A percentile compares a stretch with the other conserved stretches of the same genome.
Conservation (phyloP, 192 early-diverging fungal species). For the Coemansia sp. region DNA sequence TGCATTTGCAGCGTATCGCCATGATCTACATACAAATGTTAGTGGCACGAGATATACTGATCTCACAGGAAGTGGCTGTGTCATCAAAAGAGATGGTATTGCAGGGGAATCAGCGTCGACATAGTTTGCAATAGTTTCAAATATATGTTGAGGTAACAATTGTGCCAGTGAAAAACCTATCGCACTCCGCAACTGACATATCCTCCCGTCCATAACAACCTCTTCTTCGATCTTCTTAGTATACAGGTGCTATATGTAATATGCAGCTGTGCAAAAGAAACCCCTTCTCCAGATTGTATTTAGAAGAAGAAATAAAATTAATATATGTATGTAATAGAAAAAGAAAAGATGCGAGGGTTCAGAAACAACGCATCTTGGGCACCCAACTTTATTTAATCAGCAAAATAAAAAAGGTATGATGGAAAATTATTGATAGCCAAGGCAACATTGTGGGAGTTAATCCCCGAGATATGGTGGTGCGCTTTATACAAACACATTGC, state of each 20-base stretch:
- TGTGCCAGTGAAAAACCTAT: neutral
- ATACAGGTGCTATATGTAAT: neutral
- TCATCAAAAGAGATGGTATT: neutral
- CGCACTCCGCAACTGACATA: neutral
- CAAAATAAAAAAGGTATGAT: neutral
- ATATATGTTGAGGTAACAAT: neutral
- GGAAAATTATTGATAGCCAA: neutral
- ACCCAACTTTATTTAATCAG: neutral
- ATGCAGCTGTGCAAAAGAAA: neutral
- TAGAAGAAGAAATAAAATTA: neutral
- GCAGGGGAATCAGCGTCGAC: neutral
- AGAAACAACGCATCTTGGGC: neutral
- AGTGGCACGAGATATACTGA: neutral
- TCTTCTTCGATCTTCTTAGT: neutral
- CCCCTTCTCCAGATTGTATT: neutral
- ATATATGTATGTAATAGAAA: no score
- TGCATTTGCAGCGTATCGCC: neutral
- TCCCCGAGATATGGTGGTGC: no score
- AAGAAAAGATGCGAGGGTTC: neutral
- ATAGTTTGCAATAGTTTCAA: neutral
- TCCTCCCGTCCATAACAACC: neutral
- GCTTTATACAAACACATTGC: no score
- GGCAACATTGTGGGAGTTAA: no score
- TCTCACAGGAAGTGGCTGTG: neutral
- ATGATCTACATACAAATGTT: neutral